Conservation (phyloP, 1,284 basidiomycete genomes). For the Sanghuangporus weigelae region DNA sequence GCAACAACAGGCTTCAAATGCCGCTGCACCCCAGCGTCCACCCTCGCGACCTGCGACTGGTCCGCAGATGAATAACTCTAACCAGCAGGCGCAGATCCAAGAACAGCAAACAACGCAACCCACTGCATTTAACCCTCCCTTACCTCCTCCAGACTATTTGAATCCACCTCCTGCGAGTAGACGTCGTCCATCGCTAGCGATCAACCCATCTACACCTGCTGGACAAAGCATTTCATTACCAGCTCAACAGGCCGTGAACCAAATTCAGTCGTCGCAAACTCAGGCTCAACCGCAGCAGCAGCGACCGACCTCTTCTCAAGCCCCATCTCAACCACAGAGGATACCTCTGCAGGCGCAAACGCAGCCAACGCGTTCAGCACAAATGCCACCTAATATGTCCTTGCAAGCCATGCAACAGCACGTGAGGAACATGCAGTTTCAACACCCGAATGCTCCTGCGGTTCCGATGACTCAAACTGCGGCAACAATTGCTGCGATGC, state of each 20-base stretch:
- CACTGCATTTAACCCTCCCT: constrained; percentile 22
- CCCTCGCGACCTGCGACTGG: constrained; percentile 9
- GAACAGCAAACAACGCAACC: constrained; percentile 11
- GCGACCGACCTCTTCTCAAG: constrained; percentile 4
- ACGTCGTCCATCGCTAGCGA: constrained; percentile 16
- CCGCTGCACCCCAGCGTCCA: constrained; percentile 1
- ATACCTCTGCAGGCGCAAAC: constrained; percentile 17
- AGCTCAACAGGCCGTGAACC: background rate
- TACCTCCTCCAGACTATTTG: constrained; percentile 24
- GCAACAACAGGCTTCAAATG: constrained; percentile 5
- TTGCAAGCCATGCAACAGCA: background rate
- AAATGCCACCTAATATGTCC: constrained; percentile 3
- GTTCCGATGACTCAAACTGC: constrained; percentile 1
- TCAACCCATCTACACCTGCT: constrained; percentile 13
- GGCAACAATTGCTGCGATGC: constrained; percentile 1
- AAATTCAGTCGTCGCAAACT: constrained; percentile 6
- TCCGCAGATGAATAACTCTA: constrained; percentile 33
- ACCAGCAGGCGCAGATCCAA: constrained; percentile 12
- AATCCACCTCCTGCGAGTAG: constrained; percentile 22
- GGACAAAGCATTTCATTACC: constrained; percentile 14
- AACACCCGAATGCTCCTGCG: background rate
- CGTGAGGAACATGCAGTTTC: background rate
- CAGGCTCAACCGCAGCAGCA: constrained; percentile 7
- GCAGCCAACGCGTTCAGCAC: constrained; percentile 17
- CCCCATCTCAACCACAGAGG: constrained; percentile 17